Conservation (phyloP, 1,284 basidiomycete genomes). For the Sporisorium iseilematis-ciliati region DNA sequence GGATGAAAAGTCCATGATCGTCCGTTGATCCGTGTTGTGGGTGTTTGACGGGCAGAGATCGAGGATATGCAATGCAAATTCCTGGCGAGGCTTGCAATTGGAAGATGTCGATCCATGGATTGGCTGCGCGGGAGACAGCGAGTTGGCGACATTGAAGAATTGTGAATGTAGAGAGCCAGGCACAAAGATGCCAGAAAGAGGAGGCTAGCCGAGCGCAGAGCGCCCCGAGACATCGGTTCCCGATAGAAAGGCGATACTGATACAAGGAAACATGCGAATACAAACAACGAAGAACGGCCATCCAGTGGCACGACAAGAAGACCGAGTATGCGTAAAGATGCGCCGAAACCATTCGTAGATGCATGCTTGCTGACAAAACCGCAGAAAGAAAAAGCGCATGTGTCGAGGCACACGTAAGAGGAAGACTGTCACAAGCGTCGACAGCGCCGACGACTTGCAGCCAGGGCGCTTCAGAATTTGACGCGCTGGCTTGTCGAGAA, state of each 20-base stretch:
- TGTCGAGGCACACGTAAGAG: background rate
- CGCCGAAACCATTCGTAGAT: background rate
- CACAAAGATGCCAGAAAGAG: conserved; percentile 8
- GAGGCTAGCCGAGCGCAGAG: background rate
- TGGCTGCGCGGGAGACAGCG: background rate
- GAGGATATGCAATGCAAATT: background rate
- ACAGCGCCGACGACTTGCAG: conserved; percentile 18
- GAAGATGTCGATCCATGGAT: background rate
- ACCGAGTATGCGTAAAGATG: background rate
- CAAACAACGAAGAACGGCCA: conserved; percentile 22
- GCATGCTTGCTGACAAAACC: background rate
- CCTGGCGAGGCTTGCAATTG: background rate
- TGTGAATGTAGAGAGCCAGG: background rate
- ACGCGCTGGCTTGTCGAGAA: conserved; percentile 37
- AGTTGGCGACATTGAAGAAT: background rate
- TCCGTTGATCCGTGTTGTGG: background rate
- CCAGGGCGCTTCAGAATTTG: conserved; percentile 59
- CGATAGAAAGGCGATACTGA: conserved; percentile 12
- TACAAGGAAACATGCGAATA: conserved; percentile 35
- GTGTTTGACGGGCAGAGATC: background rate
- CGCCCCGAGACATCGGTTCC: background rate
- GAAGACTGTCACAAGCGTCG: conserved; percentile 15
- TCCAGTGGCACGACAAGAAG: conserved; percentile 18
- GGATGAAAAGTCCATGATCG: background rate
- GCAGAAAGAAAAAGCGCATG: background rate